Percentiles rank a stretch among this genome's conserved stretches.
Conservation (phyloP, 2,329 filamentous ascomycete species). For the Ascochyta pisi region DNA sequence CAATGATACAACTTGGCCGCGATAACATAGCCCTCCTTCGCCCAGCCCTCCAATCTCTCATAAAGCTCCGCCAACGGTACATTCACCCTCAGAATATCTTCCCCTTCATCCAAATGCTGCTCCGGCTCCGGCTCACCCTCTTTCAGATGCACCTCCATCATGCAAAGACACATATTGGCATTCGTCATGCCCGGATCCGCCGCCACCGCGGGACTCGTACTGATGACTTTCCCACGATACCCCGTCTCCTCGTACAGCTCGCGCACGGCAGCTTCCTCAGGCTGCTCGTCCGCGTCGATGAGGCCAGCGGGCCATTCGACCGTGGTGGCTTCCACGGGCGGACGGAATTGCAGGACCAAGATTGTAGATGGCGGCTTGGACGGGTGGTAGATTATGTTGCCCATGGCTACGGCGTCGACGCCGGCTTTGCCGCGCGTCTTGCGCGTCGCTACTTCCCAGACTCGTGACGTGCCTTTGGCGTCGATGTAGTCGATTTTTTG, state of each 20-base stretch:
- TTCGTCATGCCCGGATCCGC: constrained; percentile 39
- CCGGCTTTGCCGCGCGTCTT: constrained; percentile 63
- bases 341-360: constrained; percentile 61
- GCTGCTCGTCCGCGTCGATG: constrained; percentile 61
- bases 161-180: constrained; percentile 35
- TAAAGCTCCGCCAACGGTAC: constrained; percentile 34
- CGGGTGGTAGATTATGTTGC: constrained; percentile 65
- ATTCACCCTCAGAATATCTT: constrained; percentile 38
- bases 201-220: constrained; percentile 26
- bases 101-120: constrained; percentile 39
- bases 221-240: constrained; percentile 57
- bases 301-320: constrained; percentile 63
- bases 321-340: constrained; percentile 62
- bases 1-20: constrained; percentile 41
- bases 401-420: constrained; percentile 72
- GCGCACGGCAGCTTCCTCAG: constrained; percentile 63
- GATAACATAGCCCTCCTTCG: constrained; percentile 34
- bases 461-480: constrained; percentile 61
- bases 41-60: constrained; percentile 30
- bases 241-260: constrained; percentile 69
- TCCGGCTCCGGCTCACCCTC: constrained; percentile 31
- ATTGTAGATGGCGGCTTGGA: constrained; percentile 39
- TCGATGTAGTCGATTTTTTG: constrained; percentile 64
- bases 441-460: constrained; percentile 75
- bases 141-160: constrained; percentile 34